Conservation (phyloP, 345 rosid genomes). For the Hypericum androsaemum region DNA sequence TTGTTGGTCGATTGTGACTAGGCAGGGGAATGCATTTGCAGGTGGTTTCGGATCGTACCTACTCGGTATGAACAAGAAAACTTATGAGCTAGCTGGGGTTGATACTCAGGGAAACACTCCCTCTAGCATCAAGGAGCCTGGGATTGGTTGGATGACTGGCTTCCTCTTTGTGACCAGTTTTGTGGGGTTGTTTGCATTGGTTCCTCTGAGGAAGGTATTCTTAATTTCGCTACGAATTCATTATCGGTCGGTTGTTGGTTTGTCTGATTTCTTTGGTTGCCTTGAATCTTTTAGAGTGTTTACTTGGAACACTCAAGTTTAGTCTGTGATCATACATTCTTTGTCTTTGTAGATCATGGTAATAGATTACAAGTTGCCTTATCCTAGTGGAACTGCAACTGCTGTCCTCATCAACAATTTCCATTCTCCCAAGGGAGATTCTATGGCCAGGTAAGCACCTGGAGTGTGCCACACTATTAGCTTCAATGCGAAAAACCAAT, state of each 20-base stretch:
- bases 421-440: conserved; percentile 67
- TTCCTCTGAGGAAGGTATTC: conserved; percentile 76
- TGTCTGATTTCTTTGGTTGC: neutral
- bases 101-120: conserved; percentile 61
- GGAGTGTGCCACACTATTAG: conserved; percentile 2
- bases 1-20: too few species aligned
- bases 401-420: conserved; percentile 85
- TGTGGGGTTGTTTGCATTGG: conserved; percentile 75
- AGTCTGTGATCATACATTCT: conserved; percentile 6
- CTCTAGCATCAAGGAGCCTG: conserved; percentile 66
- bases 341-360: conserved; percentile 60
- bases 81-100: conserved; percentile 58
- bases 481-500: neutral
- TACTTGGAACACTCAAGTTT: conserved; percentile 7
- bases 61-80: conserved; percentile 59
- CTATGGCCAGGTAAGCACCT: conserved; percentile 54
- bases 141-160: conserved; percentile 78
- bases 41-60: conserved; percentile 96
- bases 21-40: conserved; percentile 13
- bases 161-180: conserved; percentile 67
- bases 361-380: conserved; percentile 62
- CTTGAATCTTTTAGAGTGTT: neutral
- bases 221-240: neutral
- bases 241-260: neutral
- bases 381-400: conserved; percentile 94